Base-by-base conservation (phyloP, 129 eudicot genomes). In the Deinandra increscens region DNA sequence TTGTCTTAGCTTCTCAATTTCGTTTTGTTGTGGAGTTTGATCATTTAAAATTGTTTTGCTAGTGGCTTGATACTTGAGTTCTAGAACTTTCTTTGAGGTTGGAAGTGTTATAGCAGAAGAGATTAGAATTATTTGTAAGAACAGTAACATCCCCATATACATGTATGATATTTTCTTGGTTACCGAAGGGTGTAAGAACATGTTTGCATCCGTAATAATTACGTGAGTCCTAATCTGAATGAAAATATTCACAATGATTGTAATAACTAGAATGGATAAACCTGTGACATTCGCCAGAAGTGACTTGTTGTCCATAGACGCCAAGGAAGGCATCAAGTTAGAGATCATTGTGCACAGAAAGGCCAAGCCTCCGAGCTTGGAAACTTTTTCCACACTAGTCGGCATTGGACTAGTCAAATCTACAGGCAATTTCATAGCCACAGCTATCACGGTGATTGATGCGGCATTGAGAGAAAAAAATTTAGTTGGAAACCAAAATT, bases 251-350 rank as follows among this genome's bases (percentile, higher is more conserved):
- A 58, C 80, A 9, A 64, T 13, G 3, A 76, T 37, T 4, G 90
- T 81, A 58, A 76, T 46, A 5, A 76, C 75, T 4, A 82, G 71
- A 65, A 85, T 76, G 7, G 64, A 79, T 56, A 85, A 59, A 36
- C 82, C 90, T 7, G 43, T 60, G 26, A 58, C 55, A 46, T 79
- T 81, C 46, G 60, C 60, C 1, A 72, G 43, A 46, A 81, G 72
- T 20, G 79, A 78, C 15, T 43, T 68, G 31, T 75, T 60, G 55
- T 55, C 58, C 82, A 81, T 75, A 36, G 80, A 69, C 0, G 75
- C 90, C 9, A 79, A 22, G 29, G 84, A 84, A 11, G 80, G 68
- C 79, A 81, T 51, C 31, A 81, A 66, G 51, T 81, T 66, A 1
- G 72, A 59, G 8, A 55, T 55, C 37, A 55, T 55, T 55, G 37